phyloP scores from a whole-genome alignment of 2,329 filamentous ascomycete species.

The Chalara sp. region DNA sequence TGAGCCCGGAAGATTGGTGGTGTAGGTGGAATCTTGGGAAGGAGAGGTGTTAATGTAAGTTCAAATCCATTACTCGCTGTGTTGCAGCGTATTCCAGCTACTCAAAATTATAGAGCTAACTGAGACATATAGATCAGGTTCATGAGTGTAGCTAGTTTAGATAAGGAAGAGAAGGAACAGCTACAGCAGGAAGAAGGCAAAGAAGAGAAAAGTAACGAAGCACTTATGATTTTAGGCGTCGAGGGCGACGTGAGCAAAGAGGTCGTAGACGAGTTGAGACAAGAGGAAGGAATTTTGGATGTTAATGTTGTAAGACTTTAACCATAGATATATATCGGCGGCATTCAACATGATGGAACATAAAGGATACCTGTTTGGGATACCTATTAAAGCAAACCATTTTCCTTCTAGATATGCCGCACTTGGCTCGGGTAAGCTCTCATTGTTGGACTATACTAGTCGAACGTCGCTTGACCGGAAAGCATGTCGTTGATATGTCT shows the following conservation, averaged over 20 bases:
- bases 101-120: too few relatives aligned
- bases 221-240: constrained; percentile 76
- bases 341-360: too few relatives aligned
- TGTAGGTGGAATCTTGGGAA: constrained; percentile 65
- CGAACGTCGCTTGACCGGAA: too few relatives aligned
- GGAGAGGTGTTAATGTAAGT: constrained; percentile 55
- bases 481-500: too few relatives aligned
- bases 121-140: constrained; percentile 47
- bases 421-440: too few relatives aligned
- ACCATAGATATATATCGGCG: neutral
- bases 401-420: too few relatives aligned
- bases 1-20: constrained; percentile 73
- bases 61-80: too few relatives aligned
- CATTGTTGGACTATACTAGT: too few relatives aligned
- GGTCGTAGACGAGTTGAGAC: constrained; percentile 41
- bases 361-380: too few relatives aligned
- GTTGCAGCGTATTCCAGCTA: too few relatives aligned
- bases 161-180: constrained; percentile 11
- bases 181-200: constrained; percentile 26
- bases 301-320: constrained; percentile 42
- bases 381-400: too few relatives aligned
- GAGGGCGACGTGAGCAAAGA: constrained; percentile 56
- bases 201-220: constrained; percentile 47
- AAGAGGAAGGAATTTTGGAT: constrained; percentile 46
- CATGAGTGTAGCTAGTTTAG: constrained; percentile 63